These are phyloP conservation scores for Sphaceloma murrayae DNA, from an alignment of 2,329 filamentous ascomycete species.

Conservation along the genomic window DNA sequence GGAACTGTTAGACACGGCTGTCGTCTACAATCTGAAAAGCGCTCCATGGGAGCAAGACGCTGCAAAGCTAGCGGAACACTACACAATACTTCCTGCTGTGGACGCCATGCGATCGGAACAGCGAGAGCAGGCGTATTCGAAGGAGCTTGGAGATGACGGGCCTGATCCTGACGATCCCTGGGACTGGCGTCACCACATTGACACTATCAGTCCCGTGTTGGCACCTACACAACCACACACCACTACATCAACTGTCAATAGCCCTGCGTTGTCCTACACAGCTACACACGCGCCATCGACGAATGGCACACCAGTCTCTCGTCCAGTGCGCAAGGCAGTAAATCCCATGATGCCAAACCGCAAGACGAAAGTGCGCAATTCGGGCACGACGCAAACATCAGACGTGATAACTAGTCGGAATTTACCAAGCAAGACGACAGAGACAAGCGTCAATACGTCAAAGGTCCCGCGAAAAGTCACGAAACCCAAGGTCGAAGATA, in stretches of 20 bases:
- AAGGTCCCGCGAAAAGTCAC: slow-evolving; percentile 16
- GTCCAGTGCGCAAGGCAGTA: slow-evolving; percentile 15
- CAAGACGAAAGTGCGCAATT: slow-evolving; percentile 13
- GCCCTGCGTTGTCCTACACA: slow-evolving; percentile 22
- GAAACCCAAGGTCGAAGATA: slow-evolving; percentile 21
- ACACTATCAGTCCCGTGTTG: slow-evolving; percentile 18
- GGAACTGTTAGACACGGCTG: slow-evolving; percentile 69
- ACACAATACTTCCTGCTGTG: slow-evolving; percentile 43
- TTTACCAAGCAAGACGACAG: slow-evolving; percentile 6
- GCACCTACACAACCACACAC: slow-evolving; percentile 23
- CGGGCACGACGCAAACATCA: no score
- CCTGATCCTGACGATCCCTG: slow-evolving; percentile 39
- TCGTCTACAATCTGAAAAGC: slow-evolving; percentile 75
- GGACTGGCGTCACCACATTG: slow-evolving; percentile 41
- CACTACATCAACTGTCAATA: slow-evolving; percentile 19
- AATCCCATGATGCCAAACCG: slow-evolving; percentile 9
- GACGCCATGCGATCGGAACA: slow-evolving; percentile 18
- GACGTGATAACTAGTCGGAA: no score
- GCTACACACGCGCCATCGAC: slow-evolving; percentile 15
- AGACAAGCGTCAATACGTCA: slow-evolving; percentile 25
- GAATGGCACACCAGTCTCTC: slow-evolving; percentile 16
- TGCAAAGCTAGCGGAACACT: slow-evolving; percentile 54
- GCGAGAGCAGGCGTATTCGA: slow-evolving; percentile 22
- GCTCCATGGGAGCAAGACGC: slow-evolving; percentile 56
- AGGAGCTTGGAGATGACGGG: slow-evolving; percentile 29